Evolutionary conservation across 2,329 filamentous ascomycete species (phyloP), one percentile per base, ranked within the genome.

Genomic region (Penicillium sp.): DNA sequence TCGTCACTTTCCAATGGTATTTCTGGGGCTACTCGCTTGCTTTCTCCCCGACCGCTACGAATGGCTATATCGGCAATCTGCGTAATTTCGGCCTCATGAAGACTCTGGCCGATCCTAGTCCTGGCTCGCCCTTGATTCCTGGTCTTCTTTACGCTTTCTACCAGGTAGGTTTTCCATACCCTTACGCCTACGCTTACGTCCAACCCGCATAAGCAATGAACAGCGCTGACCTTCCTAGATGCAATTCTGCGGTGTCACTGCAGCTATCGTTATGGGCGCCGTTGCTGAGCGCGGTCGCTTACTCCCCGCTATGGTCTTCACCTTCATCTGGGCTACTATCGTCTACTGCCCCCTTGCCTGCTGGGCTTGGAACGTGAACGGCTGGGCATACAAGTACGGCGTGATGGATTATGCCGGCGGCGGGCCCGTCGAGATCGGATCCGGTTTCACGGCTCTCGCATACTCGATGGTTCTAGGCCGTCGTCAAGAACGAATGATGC

Each of bases 401-500:
- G 92, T 96, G 49, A 82, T 97, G 68, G 94, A 99, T 75, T 99
- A 97, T 69, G 94, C 94, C 44, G 94, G 94, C 59, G 94, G 94
- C 66, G 92, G 93, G 46, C 94, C 94, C 62, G 94, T 99, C 82
- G 94, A 99, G 77, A 97, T 99, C 65, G 90, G 85, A 55, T 97
- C 94, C 51, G 94, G 94, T 70, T 80, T 96, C 76, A 94, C 91
- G 36, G 94, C 93, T 24, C 81, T 97, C 40, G 94, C 94, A 60
- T 99, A 97, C 79, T 96, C 92, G 2, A 88, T 90, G 90, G 87
- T 97, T 30, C 89, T 99, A 55, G 94, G 94, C 62, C 90, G 91
- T 68, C 91, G 94, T 62, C 94, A 97, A 78, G 93, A 97, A 80
- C 94, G 91, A 80, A 97, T 97, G 91, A 97, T 97, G 90, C 85